These are phyloP conservation scores for Lactifluus pinguis DNA, from an alignment of 768 basidiomycete genomes.

Conservation along the genomic window DNA sequence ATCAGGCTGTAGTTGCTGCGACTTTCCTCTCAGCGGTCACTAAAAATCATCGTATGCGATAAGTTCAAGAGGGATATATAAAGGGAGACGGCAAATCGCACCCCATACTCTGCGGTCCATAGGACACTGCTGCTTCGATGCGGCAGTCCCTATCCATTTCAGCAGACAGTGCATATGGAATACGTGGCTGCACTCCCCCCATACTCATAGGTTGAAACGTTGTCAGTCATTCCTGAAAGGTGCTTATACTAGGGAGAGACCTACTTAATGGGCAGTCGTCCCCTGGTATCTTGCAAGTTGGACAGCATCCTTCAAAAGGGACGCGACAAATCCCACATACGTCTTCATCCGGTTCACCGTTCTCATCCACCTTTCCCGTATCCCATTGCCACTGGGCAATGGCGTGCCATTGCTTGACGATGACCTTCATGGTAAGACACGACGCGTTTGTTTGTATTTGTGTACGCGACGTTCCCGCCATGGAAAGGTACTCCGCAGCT, in stretches of 20 bases:
- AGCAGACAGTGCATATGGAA: constrained; percentile 98
- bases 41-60: constrained; percentile 16
- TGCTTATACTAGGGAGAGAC: constrained; percentile 24
- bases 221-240: neutral
- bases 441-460: constrained; percentile 20
- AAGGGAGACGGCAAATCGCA: constrained; percentile 30
- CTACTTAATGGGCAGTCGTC: constrained; percentile 89
- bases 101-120: constrained; percentile 95
- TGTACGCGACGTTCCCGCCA: constrained; percentile 12
- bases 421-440: constrained; percentile 61
- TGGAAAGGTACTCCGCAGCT: too few relatives aligned
- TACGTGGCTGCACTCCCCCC: constrained; percentile 95
- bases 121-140: constrained; percentile 95
- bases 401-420: constrained; percentile 77
- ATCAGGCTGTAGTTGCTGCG: constrained; percentile 17
- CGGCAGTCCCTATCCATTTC: constrained; percentile 87
- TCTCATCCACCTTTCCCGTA: constrained; percentile 34
- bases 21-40: constrained; percentile 50
- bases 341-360: constrained; percentile 54
- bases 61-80: neutral
- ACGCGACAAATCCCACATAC: constrained; percentile 87
- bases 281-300: constrained; percentile 92
- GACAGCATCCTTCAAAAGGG: constrained; percentile 91
- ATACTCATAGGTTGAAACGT: constrained; percentile 46
- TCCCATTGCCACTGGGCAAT: constrained; percentile 91